Base-by-base conservation (phyloP, 306 rosid species). In the Alnus rubra region DNA sequence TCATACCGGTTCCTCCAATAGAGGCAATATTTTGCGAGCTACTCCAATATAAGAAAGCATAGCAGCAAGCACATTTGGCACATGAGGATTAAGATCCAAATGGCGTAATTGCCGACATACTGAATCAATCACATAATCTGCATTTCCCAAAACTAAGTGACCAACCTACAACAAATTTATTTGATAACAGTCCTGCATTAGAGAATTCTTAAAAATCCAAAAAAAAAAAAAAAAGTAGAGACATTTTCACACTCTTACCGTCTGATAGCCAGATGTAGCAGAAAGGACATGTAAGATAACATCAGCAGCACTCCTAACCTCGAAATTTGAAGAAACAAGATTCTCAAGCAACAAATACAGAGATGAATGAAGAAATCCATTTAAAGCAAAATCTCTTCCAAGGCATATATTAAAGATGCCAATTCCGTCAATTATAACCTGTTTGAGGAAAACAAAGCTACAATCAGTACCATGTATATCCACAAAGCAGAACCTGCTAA, bases 51-150 rank as follows among this genome's bases (percentile, higher is more conserved):
- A 94, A 58, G 97, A 92, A 76, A 94, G 97, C 84, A 87, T 91
- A 73, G 97, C 86, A 80, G 97, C 95, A 69, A 95, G 90, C 76
- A 95, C 95, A 82, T 88, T 88, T 60, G 97, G 98, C 4, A 92
- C 97, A 49, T 88, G 92, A 74, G 86, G 86, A 77, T 95, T 89
- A 65, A 91, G 88, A 85, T 92, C 97, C 90, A 95, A 85, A 80
- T 95, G 97, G 45, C 97, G 94, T 75, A 95, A 82, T 74, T 91
- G 97, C 11, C 90, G 92, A 84, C 97, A 92, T 84, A 92, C 82
- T 42, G 97, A 92, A 92, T 92, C 98, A 73, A 92, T 82, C 82
- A 95, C 97, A 84, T 92, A 92, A 85, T 95, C 98, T 73, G 97
- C 97, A 83, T 95, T 91, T 64, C 72, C 92, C 87, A 92, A 74